These are phyloP conservation scores for Moricandia arvensis DNA, from an alignment of 345 rosid species.

Conservation along the genomic window DNA sequence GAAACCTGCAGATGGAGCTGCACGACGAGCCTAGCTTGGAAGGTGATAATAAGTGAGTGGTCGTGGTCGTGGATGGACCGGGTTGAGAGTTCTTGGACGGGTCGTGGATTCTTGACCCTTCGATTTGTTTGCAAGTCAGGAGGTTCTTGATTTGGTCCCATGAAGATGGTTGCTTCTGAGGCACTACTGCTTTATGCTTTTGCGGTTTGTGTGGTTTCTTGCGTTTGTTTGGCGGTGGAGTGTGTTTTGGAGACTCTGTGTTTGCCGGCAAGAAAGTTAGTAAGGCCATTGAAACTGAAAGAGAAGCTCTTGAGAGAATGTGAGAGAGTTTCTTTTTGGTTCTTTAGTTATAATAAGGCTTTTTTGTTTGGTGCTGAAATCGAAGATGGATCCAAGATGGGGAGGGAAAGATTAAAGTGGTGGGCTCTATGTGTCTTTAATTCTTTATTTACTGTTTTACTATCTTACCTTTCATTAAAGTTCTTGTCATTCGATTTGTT, in stretches of 20 bases:
- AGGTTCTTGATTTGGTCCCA: constrained; percentile 98
- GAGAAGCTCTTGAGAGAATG: constrained; percentile 33
- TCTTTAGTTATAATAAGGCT: constrained; percentile 29
- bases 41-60: constrained; percentile 23
- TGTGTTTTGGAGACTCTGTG: constrained; percentile 29
- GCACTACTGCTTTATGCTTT: constrained; percentile 33
- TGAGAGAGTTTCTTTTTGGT: constrained; percentile 33
- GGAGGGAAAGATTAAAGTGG: constrained; percentile 31
- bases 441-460: constrained; percentile 25
- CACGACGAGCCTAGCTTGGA: constrained; percentile 67
- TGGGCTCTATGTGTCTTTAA: constrained; percentile 33
- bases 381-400: constrained; percentile 39
- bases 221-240: constrained; percentile 30
- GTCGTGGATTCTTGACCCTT: constrained; percentile 71
- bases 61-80: constrained; percentile 12
- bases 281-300: constrained; percentile 33
- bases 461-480: constrained; percentile 13
- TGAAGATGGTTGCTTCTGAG: constrained; percentile 64
- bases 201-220: constrained; percentile 35
- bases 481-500: constrained; percentile 4
- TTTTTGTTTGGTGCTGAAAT: constrained; percentile 30
- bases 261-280: constrained; percentile 39
- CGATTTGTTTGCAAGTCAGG: constrained; percentile 83
- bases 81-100: constrained; percentile 53
- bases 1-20: constrained; percentile 80